A percentile compares a stretch with the other conserved stretches of the same genome.
Evolutionary conservation across 1,284 basidiomycete species (phyloP).

Genomic region (Trichosporon coremiiforme): DNA sequence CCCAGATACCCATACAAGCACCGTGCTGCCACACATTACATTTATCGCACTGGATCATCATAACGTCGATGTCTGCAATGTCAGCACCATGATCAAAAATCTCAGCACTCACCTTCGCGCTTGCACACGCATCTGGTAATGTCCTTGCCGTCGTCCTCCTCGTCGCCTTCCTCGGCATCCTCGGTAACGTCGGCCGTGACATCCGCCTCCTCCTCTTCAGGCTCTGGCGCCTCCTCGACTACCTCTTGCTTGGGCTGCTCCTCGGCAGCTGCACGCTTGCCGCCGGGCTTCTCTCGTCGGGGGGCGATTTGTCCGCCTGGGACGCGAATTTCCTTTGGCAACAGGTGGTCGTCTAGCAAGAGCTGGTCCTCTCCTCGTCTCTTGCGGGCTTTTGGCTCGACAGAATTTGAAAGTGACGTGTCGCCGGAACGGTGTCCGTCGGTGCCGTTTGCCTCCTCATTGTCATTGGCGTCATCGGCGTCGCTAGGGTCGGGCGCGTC

Average conservation of each 20-base stretch:
- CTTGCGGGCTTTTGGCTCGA: constrained; percentile 34
- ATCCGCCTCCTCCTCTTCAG: constrained; percentile 57
- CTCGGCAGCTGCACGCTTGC: constrained; percentile 18
- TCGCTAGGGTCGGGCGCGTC: constrained; percentile 24
- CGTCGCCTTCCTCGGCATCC: constrained; percentile 59
- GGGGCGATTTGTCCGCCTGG: constrained; percentile 27
- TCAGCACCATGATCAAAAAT: constrained; percentile 14
- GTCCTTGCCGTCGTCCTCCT: constrained; percentile 71
- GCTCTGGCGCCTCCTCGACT: constrained; percentile 25
- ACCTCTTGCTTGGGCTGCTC: constrained; percentile 22
- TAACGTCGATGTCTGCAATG: constrained; percentile 66
- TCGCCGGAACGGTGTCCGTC: constrained; percentile 12
- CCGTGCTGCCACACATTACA: constrained; percentile 99
- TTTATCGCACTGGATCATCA: constrained; percentile 95
- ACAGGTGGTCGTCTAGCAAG: constrained; percentile 48
- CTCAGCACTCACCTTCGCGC: constrained; percentile 66
- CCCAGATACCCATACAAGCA: constrained; percentile 89
- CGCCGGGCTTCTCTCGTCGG: constrained; percentile 27
- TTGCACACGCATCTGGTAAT: constrained; percentile 95
- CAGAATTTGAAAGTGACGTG: constrained; percentile 19
- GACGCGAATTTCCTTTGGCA: constrained; percentile 45
- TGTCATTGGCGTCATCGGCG: constrained; percentile 20
- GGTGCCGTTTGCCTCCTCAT: constrained; percentile 17
- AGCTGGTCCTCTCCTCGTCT: constrained; percentile 50
- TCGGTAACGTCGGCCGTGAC: constrained; percentile 61